Evolutionary conservation across 2,329 filamentous ascomycete genomes (phyloP).

Genomic region (Uncinocarpus reesii): DNA sequence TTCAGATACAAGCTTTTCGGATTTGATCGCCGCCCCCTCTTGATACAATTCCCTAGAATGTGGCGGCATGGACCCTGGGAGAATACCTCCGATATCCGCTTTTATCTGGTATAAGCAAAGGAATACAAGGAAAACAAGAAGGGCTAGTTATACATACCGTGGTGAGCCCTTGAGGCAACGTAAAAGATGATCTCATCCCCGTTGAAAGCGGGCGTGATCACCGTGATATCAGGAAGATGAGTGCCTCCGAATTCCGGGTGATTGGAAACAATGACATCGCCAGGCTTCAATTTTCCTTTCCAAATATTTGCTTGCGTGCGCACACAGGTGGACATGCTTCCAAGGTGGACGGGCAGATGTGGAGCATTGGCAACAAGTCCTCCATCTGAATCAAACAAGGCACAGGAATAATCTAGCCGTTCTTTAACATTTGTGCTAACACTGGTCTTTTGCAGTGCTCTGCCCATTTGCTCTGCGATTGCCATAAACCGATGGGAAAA

Average conservation of each 20-base stretch:
- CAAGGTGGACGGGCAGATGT: conserved; percentile 67
- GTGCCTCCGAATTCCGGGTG: conserved; percentile 78
- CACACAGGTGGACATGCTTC: conserved; percentile 71
- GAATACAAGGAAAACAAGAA: neutral
- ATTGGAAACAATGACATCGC: conserved; percentile 74
- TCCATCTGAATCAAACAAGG: conserved; percentile 60
- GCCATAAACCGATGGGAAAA: conserved; percentile 78
- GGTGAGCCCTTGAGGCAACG: conserved; percentile 62
- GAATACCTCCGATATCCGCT: conserved; percentile 67
- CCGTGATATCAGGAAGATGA: conserved; percentile 72
- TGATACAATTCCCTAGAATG: conserved; percentile 56
- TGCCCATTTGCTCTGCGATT: conserved; percentile 75
- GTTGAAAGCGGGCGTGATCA: conserved; percentile 62
- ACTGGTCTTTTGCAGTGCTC: conserved; percentile 67
- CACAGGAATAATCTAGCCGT: conserved; percentile 66
- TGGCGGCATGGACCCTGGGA: conserved; percentile 69
- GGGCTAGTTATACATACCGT: conserved; percentile 50
- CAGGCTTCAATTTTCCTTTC: conserved; percentile 64
- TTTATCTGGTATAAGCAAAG: conserved; percentile 12
- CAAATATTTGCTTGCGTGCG: conserved; percentile 66
- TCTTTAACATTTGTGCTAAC: conserved; percentile 73
- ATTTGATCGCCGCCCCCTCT: conserved; percentile 55
- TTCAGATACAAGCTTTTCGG: conserved; percentile 55
- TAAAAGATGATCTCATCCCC: conserved; percentile 64
- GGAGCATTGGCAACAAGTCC: conserved; percentile 67